Evolutionary conservation across 1,284 basidiomycete genomes (phyloP), one percentile per base, ranked within the genome.

Genomic region (Malassezia sympodialis): DNA sequence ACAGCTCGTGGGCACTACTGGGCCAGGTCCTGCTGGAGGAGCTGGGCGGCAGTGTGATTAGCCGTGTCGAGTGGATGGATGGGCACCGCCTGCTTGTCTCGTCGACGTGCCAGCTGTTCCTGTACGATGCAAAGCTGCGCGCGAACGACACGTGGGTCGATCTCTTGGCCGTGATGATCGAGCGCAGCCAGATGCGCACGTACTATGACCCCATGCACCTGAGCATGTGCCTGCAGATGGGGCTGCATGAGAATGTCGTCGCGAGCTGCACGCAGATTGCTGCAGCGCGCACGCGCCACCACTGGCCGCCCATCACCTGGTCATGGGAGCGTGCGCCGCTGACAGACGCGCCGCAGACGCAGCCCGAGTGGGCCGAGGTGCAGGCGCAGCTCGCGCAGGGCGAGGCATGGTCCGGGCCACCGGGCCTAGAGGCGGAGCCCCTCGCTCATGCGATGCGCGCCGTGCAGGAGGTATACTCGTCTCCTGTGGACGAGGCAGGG

Each of bases 91-190:
- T 56, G 37, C 44, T 56, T 6, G 23, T 51, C 4, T 21, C 54
- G 19, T 56, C 54, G 15, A 30, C 43, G 23, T 56, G 54, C 35
- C 54, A 56, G 32, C 30, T 56, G 30, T 56, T 56, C 43, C 27
- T 56, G 24, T 51, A 44, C 37, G 42, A 50, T 19, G 39, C 47
- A 11, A 24, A 27, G 19, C 19, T 27, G 26, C 37, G 19, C 10
- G 26, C 26, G 7, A 12, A 31, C 0, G 21, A 24, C 8, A 15
- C 30, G 8, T 27, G 24, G 43, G 39, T 35, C 12, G 46, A 49
- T 23, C 24, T 43, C n/a, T 7, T 47, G 7, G 30, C 43, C 4
- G 27, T 46, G 21, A 31, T 44, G 19, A 26, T 41, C 5, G 23
- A 45, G 37, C 32, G 30, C 12, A 19, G n/a, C 10, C 19, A 43